Conservation (phyloP, 495 filamentous ascomycete species). For the Amorphotheca resinae region DNA sequence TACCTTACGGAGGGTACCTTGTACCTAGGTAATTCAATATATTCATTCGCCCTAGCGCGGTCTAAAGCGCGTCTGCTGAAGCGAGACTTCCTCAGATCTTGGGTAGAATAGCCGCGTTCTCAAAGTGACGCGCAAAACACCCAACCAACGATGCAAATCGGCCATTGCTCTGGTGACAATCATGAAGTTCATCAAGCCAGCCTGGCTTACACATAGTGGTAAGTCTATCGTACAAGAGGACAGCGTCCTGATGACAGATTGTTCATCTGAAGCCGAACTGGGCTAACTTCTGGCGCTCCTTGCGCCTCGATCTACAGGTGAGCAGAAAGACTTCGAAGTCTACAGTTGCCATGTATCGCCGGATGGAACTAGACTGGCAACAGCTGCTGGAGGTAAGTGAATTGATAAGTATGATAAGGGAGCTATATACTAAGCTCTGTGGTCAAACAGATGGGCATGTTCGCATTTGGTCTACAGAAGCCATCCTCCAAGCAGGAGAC, state of each 20-base stretch:
- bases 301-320: slow-evolving; percentile 39
- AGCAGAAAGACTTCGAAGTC: slow-evolving; percentile 94
- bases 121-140: slow-evolving; percentile 10
- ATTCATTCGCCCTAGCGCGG: too few species aligned
- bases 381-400: slow-evolving; percentile 77
- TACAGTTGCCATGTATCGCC: slow-evolving; percentile 96
- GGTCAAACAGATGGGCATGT: slow-evolving; percentile 71
- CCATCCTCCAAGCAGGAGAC: slow-evolving; percentile 69
- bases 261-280: slow-evolving; percentile 4
- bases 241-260: slow-evolving; percentile 4
- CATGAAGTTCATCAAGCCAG: slow-evolving; percentile 60
- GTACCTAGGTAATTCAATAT: too few species aligned
- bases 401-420: slow-evolving; percentile 4
- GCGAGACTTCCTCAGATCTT: too few species aligned
- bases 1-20: too few species aligned
- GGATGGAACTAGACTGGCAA: slow-evolving; percentile 81
- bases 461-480: slow-evolving; percentile 92
- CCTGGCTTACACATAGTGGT: slow-evolving; percentile 90
- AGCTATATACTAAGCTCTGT: slow-evolving; percentile 9
- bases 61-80: too few species aligned
- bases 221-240: slow-evolving; percentile 17
- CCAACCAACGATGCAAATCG: slow-evolving; percentile 16
- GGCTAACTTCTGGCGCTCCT: slow-evolving; percentile 8
- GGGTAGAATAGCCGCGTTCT: not conserved
- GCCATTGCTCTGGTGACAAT: slow-evolving; percentile 15